phyloP scores from a whole-genome alignment of 352 stramenopile genomes.

The Phytopythium aichiense region DNA sequence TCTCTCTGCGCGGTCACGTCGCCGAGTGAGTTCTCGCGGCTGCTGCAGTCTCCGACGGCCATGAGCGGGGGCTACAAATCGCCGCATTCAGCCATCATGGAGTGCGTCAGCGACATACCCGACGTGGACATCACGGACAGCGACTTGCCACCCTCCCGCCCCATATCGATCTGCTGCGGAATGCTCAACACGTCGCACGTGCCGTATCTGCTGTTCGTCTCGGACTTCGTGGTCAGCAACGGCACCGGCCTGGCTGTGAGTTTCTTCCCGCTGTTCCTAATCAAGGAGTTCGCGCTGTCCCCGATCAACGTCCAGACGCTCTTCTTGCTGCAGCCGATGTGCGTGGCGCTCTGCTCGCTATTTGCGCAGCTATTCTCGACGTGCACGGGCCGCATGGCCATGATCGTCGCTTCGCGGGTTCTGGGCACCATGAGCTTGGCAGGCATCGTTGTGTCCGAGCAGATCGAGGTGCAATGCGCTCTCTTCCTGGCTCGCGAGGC shows the following conservation, averaged over 20 bases:
- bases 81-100: conserved; percentile 11
- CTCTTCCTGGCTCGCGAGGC: conserved; percentile 50
- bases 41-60: conserved; percentile 17
- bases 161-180: conserved; percentile 20
- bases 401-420: conserved; percentile 42
- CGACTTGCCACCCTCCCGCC: conserved; percentile 5
- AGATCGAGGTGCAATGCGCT: conserved; percentile 26
- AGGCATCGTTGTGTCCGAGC: conserved; percentile 35
- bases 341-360: conserved; percentile 37
- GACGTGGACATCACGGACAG: conserved; percentile 2
- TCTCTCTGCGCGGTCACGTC: conserved; percentile 8
- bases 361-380: conserved; percentile 39
- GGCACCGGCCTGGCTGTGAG: conserved; percentile 49
- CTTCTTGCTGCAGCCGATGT: conserved; percentile 49
- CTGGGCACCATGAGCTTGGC: conserved; percentile 39
- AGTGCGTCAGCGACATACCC: conserved; percentile 8
- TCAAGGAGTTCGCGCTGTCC: conserved; percentile 45
- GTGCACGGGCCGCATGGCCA: conserved; percentile 38
- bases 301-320: conserved; percentile 53
- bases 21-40: conserved; percentile 29
- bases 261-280: conserved; percentile 69
- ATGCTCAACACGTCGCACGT: conserved; percentile 40
- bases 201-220: conserved; percentile 53
- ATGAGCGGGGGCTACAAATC: background rate
- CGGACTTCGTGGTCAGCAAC: conserved; percentile 71